Evolutionary conservation across 2,329 filamentous ascomycete genomes (phyloP).

Genomic region (Cercospora beticola): DNA sequence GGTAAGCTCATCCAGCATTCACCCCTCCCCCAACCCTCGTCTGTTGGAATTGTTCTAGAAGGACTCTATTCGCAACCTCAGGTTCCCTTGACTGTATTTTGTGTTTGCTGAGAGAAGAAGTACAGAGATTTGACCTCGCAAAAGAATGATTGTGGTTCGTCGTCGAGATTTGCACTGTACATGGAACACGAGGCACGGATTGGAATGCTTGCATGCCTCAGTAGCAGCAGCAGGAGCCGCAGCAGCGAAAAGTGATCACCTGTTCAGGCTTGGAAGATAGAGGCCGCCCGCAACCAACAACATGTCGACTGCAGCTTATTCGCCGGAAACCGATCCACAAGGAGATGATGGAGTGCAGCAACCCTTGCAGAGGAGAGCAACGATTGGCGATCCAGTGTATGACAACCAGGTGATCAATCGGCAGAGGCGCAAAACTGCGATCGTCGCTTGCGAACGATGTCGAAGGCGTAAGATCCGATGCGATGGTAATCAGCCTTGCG

Average conservation of each 20-base stretch:
- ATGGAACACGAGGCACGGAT: not conserved
- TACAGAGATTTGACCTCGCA: not conserved
- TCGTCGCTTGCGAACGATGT: constrained; percentile 19
- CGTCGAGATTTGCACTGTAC: not conserved
- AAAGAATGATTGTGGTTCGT: not conserved
- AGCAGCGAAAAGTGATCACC: constrained; percentile 3
- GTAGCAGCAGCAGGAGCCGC: not conserved
- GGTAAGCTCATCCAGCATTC: not conserved
- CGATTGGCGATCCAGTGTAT: constrained; percentile 22
- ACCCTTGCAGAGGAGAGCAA: constrained; percentile 19
- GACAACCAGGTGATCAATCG: constrained; percentile 18
- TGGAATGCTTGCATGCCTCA: constrained; percentile 16
- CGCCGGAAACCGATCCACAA: constrained; percentile 7
- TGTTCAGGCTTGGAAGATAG: not conserved
- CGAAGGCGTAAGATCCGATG: constrained; percentile 21
- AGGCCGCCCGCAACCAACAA: not conserved
- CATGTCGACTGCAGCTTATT: constrained; percentile 13
- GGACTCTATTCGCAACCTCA: not conserved
- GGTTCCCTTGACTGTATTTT: not conserved
- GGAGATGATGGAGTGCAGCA: constrained; percentile 10
- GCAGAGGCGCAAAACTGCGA: constrained; percentile 17
- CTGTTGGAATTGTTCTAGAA: constrained; percentile 1
- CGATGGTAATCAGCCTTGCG: constrained; percentile 20
- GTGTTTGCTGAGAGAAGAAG: not conserved
- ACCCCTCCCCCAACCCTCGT: not conserved